Base-by-base conservation (phyloP, 202 grass and related monocot species). In the Schoenoplectus tabernaemontani region DNA sequence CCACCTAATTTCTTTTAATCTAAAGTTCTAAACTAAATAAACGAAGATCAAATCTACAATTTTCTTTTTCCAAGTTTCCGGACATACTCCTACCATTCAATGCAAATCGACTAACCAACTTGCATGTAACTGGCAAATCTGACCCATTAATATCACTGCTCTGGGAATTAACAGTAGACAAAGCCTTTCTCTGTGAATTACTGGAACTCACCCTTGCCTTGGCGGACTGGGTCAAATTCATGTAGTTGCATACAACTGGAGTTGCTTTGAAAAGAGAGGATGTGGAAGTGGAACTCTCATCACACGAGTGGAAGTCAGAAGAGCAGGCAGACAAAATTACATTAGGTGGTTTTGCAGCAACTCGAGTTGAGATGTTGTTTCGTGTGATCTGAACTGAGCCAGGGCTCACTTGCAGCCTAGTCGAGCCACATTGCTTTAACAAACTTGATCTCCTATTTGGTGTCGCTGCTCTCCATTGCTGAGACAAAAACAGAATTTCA, bases 291-390 rank as follows among this genome's bases (percentile, higher is more conserved):
- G 85, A 89, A 22, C 75, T 93, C 26, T 82, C 83, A 0, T 91
- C 88, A 44, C 56, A 87, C 3, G 84, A 74, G 12, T 74, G 84
- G 11, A 91, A 84, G 66, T 93, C 75, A 33, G 84, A 90, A 81
- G 78, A 84, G 0, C 64, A 87, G 82, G 57, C 84, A 22, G 84
- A 89, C 16, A 72, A 75, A 22, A 32, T 62, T 76, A 62, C 78
- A 37, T 81, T 84, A 71, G 88, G 80, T 84, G 88, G 90, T 74
- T 87, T 93, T 23, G 68, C 84, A 57, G 81, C 46, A 58, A 93
- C 88, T 85, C 93, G 81, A 9, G 88, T 91, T 11, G 90, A 90
- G 37, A 96, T 64, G 81, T 90, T 93, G 77, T 93, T 96, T 82
- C 78, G 87, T 89, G 67, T 91, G 72, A 91, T 68, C 82, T 89